Conservation (phyloP, 164 flowering plant genomes). For the Platanus orientalis region DNA sequence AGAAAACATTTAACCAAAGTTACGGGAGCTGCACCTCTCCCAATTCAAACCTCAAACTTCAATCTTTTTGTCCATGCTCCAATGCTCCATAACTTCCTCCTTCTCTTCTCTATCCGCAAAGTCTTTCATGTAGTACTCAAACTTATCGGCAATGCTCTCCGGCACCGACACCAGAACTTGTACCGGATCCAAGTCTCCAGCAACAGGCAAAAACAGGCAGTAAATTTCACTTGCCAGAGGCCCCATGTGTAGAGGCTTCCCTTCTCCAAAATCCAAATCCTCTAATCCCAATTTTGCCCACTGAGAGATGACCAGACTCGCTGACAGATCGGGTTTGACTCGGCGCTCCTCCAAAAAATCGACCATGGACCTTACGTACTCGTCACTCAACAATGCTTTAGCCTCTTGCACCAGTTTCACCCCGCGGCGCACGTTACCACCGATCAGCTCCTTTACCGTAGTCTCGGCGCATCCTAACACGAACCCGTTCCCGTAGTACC, state of each 20-base stretch:
- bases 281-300: conserved; percentile 84
- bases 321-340: conserved; percentile 50
- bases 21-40: too few species aligned
- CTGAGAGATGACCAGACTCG: conserved; percentile 68
- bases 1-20: too few species aligned
- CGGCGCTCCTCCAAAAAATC: conserved; percentile 59
- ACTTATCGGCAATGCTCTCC: conserved; percentile 47
- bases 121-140: conserved; percentile 58
- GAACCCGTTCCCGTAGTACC: conserved; percentile 86
- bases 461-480: conserved; percentile 79
- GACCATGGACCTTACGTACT: conserved; percentile 48
- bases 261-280: conserved; percentile 71
- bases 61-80: too few species aligned
- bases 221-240: conserved; percentile 50
- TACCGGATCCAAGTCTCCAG: conserved; percentile 38
- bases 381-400: conserved; percentile 38
- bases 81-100: neutral
- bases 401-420: conserved; percentile 68
- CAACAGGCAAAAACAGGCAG: conserved; percentile 80
- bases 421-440: conserved; percentile 34
- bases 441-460: conserved; percentile 39
- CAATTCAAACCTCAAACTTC: too few species aligned
- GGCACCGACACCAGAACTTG: conserved; percentile 79
- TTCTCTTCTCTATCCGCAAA: conserved; percentile 15
- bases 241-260: neutral